Evolutionary conservation across 257 asterid genomes (phyloP).

Genomic region (Rubia yunnanensis): DNA sequence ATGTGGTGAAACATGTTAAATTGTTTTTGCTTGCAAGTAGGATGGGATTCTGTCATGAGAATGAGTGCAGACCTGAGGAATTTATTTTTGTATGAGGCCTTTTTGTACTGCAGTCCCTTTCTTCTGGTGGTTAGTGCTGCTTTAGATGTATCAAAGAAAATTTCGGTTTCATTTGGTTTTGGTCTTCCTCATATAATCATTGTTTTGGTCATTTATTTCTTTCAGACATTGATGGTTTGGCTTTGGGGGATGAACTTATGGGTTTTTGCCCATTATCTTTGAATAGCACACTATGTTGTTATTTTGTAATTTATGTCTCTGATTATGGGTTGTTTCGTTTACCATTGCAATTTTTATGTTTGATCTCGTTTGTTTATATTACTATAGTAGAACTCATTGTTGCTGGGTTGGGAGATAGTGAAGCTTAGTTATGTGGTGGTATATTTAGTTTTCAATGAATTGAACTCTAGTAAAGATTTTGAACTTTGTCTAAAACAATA

Average conservation of each 20-base stretch:
- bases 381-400: too few relatives aligned
- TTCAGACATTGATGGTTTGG: conserved; percentile 97
- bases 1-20: too few relatives aligned
- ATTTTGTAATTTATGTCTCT: neutral
- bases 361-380: neutral
- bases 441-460: neutral
- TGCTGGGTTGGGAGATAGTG: too few relatives aligned
- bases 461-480: too few relatives aligned
- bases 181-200: conserved; percentile 5
- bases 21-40: conserved; percentile 45
- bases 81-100: conserved; percentile 90
- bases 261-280: conserved; percentile 49
- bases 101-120: conserved; percentile 93
- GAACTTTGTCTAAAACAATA: too few relatives aligned
- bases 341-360: neutral
- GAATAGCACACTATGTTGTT: neutral
- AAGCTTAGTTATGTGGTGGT: neutral
- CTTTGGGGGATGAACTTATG: conserved; percentile 95
- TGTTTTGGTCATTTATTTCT: conserved; percentile 18
- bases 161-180: neutral
- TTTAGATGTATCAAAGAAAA: conserved; percentile 8
- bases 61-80: conserved; percentile 90
- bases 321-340: neutral
- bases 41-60: conserved; percentile 99
- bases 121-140: conserved; percentile 85